A percentile compares a stretch with the other conserved stretches of the same genome.
Evolutionary conservation across 176 grass and related monocot species (phyloP).

Genomic region (Triticum monococcum): DNA sequence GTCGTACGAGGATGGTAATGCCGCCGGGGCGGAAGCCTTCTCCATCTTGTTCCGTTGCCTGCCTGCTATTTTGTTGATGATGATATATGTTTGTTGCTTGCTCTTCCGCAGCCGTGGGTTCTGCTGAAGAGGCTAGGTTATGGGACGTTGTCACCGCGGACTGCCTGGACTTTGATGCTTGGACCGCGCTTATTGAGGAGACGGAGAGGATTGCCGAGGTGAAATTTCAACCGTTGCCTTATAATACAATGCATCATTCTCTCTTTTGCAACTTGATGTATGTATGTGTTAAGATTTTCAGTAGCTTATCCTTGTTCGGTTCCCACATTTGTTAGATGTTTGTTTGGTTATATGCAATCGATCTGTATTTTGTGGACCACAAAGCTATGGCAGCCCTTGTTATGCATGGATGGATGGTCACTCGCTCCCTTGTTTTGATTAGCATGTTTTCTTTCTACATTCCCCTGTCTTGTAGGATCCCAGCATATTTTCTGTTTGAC

Average conservation of each 20-base stretch:
- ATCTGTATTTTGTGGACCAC: background rate
- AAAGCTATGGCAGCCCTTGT: background rate
- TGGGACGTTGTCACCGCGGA: conserved; percentile 69
- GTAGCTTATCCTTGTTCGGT: background rate
- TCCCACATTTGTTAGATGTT: background rate
- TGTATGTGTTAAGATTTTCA: background rate
- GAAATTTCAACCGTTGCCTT: background rate
- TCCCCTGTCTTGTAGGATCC: background rate
- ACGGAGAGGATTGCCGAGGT: conserved; percentile 86
- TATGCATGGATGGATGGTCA: background rate
- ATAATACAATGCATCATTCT: background rate
- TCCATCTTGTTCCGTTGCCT: background rate
- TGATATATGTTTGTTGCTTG: background rate
- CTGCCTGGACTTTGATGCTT: conserved; percentile 87
- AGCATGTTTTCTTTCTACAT: background rate
- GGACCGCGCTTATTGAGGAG: conserved; percentile 90
- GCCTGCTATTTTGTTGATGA: conserved; percentile 3
- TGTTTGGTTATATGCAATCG: background rate
- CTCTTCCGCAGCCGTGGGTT: conserved; percentile 53
- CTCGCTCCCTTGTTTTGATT: background rate
- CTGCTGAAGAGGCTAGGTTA: conserved; percentile 89
- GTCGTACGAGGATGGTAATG: conserved; percentile 74
- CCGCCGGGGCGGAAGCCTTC: too few species aligned
- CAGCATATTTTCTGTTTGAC: background rate
- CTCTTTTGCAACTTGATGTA: background rate